These are phyloP conservation scores for Tulasnella sp. DNA, from an alignment of 768 basidiomycete genomes.

Conservation along the genomic window DNA sequence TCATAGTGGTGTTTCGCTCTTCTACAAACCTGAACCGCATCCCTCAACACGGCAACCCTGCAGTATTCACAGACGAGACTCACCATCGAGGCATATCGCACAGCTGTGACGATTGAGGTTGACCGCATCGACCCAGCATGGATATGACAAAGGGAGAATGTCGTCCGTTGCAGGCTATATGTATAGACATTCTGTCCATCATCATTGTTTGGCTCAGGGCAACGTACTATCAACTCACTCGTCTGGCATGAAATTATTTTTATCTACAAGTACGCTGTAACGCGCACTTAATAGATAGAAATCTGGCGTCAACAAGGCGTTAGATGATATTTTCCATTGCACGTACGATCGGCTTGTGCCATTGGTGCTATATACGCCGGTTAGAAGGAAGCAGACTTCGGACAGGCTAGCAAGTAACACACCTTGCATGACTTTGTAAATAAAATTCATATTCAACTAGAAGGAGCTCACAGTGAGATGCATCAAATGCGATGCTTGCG, in stretches of 20 bases:
- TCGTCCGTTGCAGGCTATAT: slow-evolving; percentile 1
- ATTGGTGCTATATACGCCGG: too few species aligned
- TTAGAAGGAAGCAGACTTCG: too few species aligned
- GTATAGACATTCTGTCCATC: too few species aligned
- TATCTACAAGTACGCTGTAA: slow-evolving; percentile 1
- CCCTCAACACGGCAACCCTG: too few species aligned
- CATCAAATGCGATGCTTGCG: too few species aligned
- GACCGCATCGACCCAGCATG: slow-evolving; percentile 13
- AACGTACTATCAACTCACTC: slow-evolving; percentile 34
- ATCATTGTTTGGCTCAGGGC: not conserved
- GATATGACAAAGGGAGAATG: slow-evolving; percentile 22
- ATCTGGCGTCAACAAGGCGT: too few species aligned
- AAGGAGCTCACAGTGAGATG: too few species aligned
- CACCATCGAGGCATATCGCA: not conserved
- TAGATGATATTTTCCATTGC: not conserved
- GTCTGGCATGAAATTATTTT: slow-evolving; percentile 17
- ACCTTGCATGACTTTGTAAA: too few species aligned
- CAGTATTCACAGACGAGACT: too few species aligned
- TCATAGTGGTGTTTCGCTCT: slow-evolving; percentile 22
- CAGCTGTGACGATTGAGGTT: slow-evolving; percentile 2
- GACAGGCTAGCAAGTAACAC: too few species aligned
- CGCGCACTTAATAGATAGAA: not conserved
- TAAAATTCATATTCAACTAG: too few species aligned
- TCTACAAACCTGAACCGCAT: not conserved
- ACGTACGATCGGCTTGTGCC: slow-evolving; percentile 18